Evolutionary conservation across 106 monocot genomes (phyloP), one percentile per base, ranked within the genome.

Genomic region (Iris macrosiphon): DNA sequence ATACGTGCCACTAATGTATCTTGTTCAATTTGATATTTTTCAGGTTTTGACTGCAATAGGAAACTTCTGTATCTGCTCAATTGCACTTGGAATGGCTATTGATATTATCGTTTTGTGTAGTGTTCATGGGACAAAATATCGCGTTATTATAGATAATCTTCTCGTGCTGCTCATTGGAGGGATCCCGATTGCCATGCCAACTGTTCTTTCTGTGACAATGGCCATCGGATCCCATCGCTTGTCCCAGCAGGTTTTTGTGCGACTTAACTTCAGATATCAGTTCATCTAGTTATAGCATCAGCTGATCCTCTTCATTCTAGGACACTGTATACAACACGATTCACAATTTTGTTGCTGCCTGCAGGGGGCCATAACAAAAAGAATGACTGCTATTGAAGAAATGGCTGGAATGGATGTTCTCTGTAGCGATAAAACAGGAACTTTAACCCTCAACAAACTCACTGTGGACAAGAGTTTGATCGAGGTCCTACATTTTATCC

Each of bases 131-230:
- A 55, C 84, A 0, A 56, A 61, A 22, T 84, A 84, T 68, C 61
- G 84, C 15, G 68, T 64, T 31, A 83, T 83, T 9, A 83, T 90
- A 35, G 84, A 90, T 37, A 90, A 90, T 45, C 72, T 90, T 28
- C 44, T 90, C 42, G 89, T 90, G 9, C 89, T 90, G 6, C 62
- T 90, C 60, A 90, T 90, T 45, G 89, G 89, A 31, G 89, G 89
- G 18, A 90, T 90, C 37, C 89, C 89, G 9, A 90, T 90, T 42
- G 89, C 89, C 17, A 90, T 90, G 89, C 89, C 89, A 0, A 90
- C 89, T 3, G 89, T 90, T 15, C 50, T 90, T 30, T 90, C 89
- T 1, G 89, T 90, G 15, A 90, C 89, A 18, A 90, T 90, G 89
- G 89, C 89, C 41, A 90, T 90, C 40, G 89, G 89, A 2, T 90